Base-by-base conservation (phyloP, 148 eudicot genomes). In the Chenopodium berlandieri region DNA sequence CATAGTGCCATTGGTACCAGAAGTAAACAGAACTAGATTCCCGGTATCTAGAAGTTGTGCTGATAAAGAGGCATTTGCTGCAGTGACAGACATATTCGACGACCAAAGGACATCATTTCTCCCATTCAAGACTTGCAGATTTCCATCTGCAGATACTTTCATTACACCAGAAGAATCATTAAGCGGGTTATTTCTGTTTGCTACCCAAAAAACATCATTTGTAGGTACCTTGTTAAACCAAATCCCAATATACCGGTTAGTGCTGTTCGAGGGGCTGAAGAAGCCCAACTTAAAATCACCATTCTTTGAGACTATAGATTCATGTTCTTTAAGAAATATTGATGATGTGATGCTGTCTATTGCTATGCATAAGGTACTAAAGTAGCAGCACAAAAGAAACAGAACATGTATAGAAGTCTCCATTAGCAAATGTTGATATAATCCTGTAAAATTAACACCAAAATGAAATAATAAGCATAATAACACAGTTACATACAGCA, bases 171-270 rank as follows among this genome's bases (percentile, higher is more conserved):
- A 85, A 32, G 89, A 85, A 58, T 89, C 91, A 50, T 37, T 82
- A 20, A 87, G 79, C 46, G 89, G 91, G 52, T 27, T 83, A 60
- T 87, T 81, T 56, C 89, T 75, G 69, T 89, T 87, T 17, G 87
- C 91, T 14, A 87, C 88, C 91, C 91, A 89, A 10, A 85, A 71
- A 52, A 79, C 71, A 60, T 81, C 70, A 10, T 58, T 79, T 9
- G 16, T 76, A 8, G 82, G 27, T 63, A 78, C 75, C 67, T 80
- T 34, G 70, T 66, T 80, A 40, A 78, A 89, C 91, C 91, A 89
- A 31, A 87, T 87, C 27, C 91, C 91, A 9, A 87, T 82, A 31
- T 87, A 89, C 2, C 89, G 82, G 70, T 85, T 83, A 1, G 80
- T 85, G 4, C 85, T 81, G 56, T 87, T 80, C 19, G 50, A 11